phyloP scores from a whole-genome alignment of 305 asterid species.

The Rubia balearica region DNA sequence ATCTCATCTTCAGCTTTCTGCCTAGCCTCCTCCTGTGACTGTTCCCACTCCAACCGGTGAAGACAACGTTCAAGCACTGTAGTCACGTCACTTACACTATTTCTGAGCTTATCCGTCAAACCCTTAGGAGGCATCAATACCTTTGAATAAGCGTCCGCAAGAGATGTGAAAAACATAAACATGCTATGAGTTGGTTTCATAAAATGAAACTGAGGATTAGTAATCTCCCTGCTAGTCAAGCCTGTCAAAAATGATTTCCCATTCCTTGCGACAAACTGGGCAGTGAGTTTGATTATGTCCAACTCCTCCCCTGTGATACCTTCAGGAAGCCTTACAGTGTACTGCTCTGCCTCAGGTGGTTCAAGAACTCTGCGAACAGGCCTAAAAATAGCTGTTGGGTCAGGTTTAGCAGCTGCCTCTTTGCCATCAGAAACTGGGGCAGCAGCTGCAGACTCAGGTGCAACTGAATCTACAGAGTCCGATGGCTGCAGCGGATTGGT shows the following conservation, averaged over 20 bases:
- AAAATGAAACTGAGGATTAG: conserved; percentile 81
- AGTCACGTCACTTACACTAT: conserved; percentile 70
- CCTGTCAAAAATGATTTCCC: conserved; percentile 87
- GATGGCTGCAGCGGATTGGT: conserved; percentile 34
- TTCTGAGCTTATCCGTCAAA: conserved; percentile 54
- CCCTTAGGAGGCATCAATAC: conserved; percentile 82
- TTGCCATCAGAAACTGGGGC: conserved; percentile 34
- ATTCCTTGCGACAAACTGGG: conserved; percentile 87
- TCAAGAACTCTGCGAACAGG: conserved; percentile 65
- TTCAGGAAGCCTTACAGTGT: conserved; percentile 82
- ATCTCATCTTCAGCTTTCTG: conserved; percentile 91
- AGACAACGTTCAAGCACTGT: conserved; percentile 77
- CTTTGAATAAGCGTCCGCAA: conserved; percentile 91
- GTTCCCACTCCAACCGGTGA: conserved; percentile 89
- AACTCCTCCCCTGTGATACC: conserved; percentile 91
- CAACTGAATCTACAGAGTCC: conserved; percentile 32
- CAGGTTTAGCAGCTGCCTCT: conserved; percentile 51
- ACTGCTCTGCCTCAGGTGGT: conserved; percentile 89
- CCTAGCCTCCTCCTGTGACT: conserved; percentile 86
- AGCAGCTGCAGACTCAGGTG: conserved; percentile 33
- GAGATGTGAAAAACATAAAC: conserved; percentile 91
- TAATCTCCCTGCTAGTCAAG: conserved; percentile 72
- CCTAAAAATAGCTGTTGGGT: conserved; percentile 55
- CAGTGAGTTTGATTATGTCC: conserved; percentile 84
- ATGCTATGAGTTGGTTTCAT: conserved; percentile 88